Conservation (phyloP, 352 stramenopile species). For the Phytopythium ostracodes region DNA sequence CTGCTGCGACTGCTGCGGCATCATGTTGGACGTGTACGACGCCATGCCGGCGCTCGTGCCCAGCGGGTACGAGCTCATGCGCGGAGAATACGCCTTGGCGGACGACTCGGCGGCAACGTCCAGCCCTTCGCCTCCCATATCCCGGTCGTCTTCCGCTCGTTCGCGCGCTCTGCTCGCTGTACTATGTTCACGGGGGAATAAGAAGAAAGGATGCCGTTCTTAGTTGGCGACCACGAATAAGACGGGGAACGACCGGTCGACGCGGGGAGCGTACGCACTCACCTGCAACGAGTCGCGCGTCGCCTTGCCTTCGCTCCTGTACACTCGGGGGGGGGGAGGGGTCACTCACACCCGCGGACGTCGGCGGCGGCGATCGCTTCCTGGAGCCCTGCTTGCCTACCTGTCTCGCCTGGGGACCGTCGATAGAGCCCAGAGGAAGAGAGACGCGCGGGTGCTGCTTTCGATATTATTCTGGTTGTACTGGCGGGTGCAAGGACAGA, state of each 20-base stretch:
- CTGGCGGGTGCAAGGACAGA: not conserved
- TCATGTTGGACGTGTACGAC: constrained; percentile 9
- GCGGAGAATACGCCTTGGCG: constrained; percentile 12
- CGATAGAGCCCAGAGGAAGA: no score
- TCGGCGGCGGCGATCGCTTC: no score
- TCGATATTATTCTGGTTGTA: constrained; percentile 3
- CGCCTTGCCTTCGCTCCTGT: no score
- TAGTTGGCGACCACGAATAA: not conserved
- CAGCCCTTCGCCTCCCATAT: constrained; percentile 32
- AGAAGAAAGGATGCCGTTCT: not conserved
- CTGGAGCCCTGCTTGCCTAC: no score
- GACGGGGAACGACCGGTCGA: not conserved
- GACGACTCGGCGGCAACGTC: constrained; percentile 11
- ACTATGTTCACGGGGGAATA: not conserved
- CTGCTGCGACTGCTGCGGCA: constrained; percentile 6
- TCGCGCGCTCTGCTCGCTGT: no score
- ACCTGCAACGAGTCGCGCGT: not conserved
- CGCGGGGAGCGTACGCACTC: not conserved
- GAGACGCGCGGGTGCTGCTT: not conserved
- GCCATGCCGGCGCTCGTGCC: constrained; percentile 16
- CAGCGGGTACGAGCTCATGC: constrained; percentile 22
- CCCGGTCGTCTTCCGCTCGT: not conserved
- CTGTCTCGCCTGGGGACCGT: no score
- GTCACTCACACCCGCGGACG: no score
- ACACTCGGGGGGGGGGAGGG: no score